Evolutionary conservation across 2,329 filamentous ascomycete genomes (phyloP).

Genomic region (Neopestalotiopsis sp.): DNA sequence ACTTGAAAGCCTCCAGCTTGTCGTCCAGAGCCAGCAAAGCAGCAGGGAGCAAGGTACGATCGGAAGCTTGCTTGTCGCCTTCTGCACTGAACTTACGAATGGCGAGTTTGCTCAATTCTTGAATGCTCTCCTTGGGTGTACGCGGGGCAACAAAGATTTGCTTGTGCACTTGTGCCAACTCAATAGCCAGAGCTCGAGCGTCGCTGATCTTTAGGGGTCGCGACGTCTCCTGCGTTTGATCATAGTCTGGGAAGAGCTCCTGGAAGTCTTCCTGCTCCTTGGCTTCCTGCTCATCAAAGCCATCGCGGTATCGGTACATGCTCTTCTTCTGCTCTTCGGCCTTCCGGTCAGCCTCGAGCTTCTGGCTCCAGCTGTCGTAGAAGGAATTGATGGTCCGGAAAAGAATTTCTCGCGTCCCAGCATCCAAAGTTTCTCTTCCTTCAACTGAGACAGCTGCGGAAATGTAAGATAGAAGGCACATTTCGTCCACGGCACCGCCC

Average conservation of each 20-base stretch:
- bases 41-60: slow-evolving; percentile 66
- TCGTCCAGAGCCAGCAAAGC: slow-evolving; percentile 70
- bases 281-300: slow-evolving; percentile 76
- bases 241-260: slow-evolving; percentile 79
- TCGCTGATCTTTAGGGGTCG: slow-evolving; percentile 41
- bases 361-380: slow-evolving; percentile 80
- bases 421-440: slow-evolving; percentile 45
- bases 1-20: slow-evolving; percentile 54
- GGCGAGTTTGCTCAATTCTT: slow-evolving; percentile 47
- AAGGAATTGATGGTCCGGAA: slow-evolving; percentile 73
- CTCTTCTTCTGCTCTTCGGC: slow-evolving; percentile 75
- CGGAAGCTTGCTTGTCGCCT: slow-evolving; percentile 41
- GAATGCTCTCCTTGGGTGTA: slow-evolving; percentile 47
- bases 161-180: slow-evolving; percentile 65
- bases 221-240: slow-evolving; percentile 37
- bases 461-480: slow-evolving; percentile 58
- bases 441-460: slow-evolving; percentile 53
- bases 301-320: slow-evolving; percentile 83
- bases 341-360: slow-evolving; percentile 76
- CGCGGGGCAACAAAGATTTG: slow-evolving; percentile 53
- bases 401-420: slow-evolving; percentile 55
- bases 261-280: slow-evolving; percentile 76
- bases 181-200: slow-evolving; percentile 61
- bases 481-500: slow-evolving; percentile 33
- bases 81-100: slow-evolving; percentile 43